These are phyloP conservation scores for Colletotrichum salicis DNA, from an alignment of 2,329 filamentous ascomycete species.

Conservation along the genomic window DNA sequence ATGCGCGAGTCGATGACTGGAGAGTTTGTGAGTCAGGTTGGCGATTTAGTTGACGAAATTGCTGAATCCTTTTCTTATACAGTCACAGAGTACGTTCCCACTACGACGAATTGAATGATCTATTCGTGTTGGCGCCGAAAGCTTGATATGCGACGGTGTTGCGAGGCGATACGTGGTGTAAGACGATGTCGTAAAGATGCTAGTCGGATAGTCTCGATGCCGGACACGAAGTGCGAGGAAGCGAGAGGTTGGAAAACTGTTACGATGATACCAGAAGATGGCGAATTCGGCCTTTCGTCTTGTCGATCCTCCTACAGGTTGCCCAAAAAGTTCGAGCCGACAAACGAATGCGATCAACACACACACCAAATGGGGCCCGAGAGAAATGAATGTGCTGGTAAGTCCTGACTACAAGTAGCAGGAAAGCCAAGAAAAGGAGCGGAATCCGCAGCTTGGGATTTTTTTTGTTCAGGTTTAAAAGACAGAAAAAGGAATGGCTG, in stretches of 20 bases:
- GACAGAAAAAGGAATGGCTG: slow-evolving; percentile 31
- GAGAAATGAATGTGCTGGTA: slow-evolving; percentile 29
- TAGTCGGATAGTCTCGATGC: neutral
- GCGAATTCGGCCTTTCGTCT: neutral
- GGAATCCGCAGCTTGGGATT: slow-evolving; percentile 19
- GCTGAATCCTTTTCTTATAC: slow-evolving; percentile 8
- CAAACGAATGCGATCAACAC: slow-evolving; percentile 38
- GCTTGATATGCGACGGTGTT: neutral
- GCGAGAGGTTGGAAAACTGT: slow-evolving; percentile 4
- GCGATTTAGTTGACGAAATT: neutral
- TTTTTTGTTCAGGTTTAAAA: neutral
- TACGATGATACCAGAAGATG: neutral
- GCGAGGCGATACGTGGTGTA: slow-evolving; percentile 22
- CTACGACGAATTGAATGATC: neutral
- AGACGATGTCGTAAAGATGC: slow-evolving; percentile 23
- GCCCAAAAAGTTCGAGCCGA: slow-evolving; percentile 11
- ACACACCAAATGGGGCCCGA: slow-evolving; percentile 24
- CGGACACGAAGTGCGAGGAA: neutral
- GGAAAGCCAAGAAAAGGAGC: slow-evolving; percentile 29
- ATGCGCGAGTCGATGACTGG: neutral
- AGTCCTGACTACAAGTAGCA: slow-evolving; percentile 7
- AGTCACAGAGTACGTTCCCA: neutral
- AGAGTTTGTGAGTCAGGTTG: neutral
- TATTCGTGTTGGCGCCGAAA: neutral
- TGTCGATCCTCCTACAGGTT: slow-evolving; percentile 13